These are phyloP conservation scores for Citrullus mucosospermus DNA, from an alignment of 306 rosid species.

Conservation along the genomic window DNA sequence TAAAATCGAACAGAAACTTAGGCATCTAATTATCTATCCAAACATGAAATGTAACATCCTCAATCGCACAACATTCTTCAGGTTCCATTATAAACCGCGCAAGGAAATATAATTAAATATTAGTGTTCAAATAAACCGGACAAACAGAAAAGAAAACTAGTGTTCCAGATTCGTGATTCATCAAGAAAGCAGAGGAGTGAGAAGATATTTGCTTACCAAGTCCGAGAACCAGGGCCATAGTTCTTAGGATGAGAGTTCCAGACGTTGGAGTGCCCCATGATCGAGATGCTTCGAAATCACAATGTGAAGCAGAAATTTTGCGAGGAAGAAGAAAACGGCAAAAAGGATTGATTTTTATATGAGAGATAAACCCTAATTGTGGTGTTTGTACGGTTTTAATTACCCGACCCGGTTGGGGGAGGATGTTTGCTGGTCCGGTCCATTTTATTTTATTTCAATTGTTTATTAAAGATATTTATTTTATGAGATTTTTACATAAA, in stretches of 20 bases:
- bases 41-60: no score
- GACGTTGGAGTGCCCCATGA: slow-evolving; percentile 82
- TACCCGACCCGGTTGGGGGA: neutral
- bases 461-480: no score
- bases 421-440: neutral
- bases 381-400: neutral
- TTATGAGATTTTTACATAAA: no score
- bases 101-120: neutral
- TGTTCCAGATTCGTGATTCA: neutral
- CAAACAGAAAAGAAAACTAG: neutral
- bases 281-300: neutral
- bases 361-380: neutral
- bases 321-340: slow-evolving; percentile 7
- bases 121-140: neutral
- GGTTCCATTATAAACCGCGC: neutral
- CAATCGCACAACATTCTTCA: neutral
- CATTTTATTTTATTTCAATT: no score
- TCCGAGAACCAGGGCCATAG: slow-evolving; percentile 90
- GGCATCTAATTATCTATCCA: neutral
- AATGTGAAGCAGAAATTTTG: neutral
- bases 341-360: neutral
- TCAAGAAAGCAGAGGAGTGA: neutral
- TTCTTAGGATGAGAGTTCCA: slow-evolving; percentile 93
- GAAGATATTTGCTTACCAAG: slow-evolving; percentile 36
- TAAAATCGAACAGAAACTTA: no score